phyloP scores from a whole-genome alignment of 2,329 filamentous ascomycete species.

The Fusarium miscanthi region DNA sequence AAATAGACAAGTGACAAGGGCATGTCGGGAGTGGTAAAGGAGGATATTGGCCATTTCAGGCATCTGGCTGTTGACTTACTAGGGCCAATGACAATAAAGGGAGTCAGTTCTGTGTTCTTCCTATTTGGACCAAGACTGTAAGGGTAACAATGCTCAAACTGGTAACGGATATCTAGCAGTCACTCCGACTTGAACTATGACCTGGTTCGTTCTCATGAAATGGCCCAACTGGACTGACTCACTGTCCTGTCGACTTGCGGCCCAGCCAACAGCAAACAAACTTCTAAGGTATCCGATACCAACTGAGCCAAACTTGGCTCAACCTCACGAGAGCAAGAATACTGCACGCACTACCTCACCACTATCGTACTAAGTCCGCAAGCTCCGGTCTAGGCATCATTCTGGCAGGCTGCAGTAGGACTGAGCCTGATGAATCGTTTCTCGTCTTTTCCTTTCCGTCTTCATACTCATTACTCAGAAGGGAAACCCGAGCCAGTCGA shows the following conservation, averaged over 20 bases:
- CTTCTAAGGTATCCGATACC: slow-evolving; percentile 1
- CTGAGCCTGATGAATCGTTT: neutral
- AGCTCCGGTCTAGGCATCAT: slow-evolving; percentile 3
- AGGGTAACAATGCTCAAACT: neutral
- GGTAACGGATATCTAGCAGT: neutral
- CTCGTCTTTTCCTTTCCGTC: neutral
- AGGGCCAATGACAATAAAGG: slow-evolving; percentile 15
- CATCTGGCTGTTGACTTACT: slow-evolving; percentile 9
- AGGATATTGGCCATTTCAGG: slow-evolving; percentile 10
- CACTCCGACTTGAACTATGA: neutral
- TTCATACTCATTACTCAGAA: neutral
- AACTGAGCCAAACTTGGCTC: slow-evolving; percentile 2
- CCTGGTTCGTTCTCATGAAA: neutral
- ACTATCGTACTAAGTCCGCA: slow-evolving; percentile 1
- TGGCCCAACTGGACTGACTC: slow-evolving; percentile 1
- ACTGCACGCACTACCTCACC: neutral
- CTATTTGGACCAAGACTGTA: neutral
- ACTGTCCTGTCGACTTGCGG: slow-evolving; percentile 13
- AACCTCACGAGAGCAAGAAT: slow-evolving; percentile 2
- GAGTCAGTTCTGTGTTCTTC: neutral
- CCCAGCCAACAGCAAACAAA: slow-evolving; percentile 5
- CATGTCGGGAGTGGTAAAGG: slow-evolving; percentile 8
- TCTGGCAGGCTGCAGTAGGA: neutral
- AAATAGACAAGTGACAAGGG: slow-evolving; percentile 23
- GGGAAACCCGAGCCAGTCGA: neutral